Evolutionary conservation across 2,329 filamentous ascomycete genomes (phyloP).

Genomic region (Beauveria medogensis): DNA sequence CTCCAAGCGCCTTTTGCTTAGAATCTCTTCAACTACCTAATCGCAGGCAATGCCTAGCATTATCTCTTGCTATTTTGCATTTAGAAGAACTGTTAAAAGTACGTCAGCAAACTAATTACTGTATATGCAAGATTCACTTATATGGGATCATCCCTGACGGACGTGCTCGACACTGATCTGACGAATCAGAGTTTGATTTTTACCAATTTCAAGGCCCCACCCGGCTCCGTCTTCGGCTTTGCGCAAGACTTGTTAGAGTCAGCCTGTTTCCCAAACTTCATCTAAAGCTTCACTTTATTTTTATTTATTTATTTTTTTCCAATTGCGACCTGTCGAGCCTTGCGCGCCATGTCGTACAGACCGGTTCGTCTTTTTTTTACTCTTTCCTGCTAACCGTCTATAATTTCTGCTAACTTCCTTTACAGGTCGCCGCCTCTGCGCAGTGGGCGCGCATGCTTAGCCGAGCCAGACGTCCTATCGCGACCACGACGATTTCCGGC

Average conservation of each 20-base stretch:
- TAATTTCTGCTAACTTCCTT: neutral
- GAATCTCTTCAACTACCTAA: too few species aligned
- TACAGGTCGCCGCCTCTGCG: neutral
- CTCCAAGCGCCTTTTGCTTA: too few species aligned
- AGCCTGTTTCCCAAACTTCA: neutral
- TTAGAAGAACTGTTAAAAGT: neutral
- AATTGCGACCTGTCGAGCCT: neutral
- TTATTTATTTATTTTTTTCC: neutral
- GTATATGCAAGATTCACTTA: neutral
- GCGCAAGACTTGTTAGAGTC: neutral
- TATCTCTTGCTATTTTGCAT: neutral
- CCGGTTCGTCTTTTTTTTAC: neutral
- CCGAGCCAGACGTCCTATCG: neutral
- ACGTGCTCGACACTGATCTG: neutral
- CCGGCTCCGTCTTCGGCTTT: constrained; percentile 3
- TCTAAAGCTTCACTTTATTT: neutral
- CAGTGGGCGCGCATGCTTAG: constrained; percentile 1
- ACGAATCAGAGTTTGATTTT: neutral
- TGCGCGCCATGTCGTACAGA: constrained; percentile 5
- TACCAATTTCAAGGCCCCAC: constrained; percentile 2
- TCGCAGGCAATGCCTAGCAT: too few species aligned
- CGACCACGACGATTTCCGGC: neutral
- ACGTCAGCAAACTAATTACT: neutral
- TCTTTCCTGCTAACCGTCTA: too few species aligned
- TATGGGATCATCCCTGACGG: neutral